Percentiles rank a stretch among this genome's conserved stretches.
phyloP scores from a whole-genome alignment of 2,329 filamentous ascomycete species.

The Colletotrichum sidae region DNA sequence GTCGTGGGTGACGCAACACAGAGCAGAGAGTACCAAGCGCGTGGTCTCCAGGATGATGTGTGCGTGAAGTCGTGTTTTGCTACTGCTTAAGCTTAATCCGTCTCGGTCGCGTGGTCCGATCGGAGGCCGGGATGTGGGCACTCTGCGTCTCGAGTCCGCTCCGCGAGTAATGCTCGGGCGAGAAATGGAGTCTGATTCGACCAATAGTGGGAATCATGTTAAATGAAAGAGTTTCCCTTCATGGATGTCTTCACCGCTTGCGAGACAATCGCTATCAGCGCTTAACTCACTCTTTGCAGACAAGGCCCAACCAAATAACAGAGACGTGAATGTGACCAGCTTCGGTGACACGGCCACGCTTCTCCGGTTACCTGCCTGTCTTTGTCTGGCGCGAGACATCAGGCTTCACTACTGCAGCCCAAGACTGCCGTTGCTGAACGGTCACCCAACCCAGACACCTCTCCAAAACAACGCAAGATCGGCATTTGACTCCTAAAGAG shows the following conservation, averaged over 20 bases:
- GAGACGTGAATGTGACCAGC: not conserved
- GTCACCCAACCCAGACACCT: not conserved
- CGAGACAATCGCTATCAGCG: conserved; percentile 26
- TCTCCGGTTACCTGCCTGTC: conserved; percentile 26
- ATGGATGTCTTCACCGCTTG: conserved; percentile 25
- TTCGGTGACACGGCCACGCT: not conserved
- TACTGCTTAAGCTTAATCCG: conserved; percentile 33
- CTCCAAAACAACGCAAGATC: conserved; percentile 23
- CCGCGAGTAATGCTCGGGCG: conserved; percentile 30
- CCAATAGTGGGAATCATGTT: conserved; percentile 25
- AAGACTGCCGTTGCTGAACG: not conserved
- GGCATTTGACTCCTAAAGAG: conserved; percentile 31
- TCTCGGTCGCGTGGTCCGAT: conserved; percentile 31
- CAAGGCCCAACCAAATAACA: conserved; percentile 14
- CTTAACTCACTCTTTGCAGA: conserved; percentile 15
- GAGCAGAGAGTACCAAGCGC: no score
- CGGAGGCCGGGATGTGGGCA: conserved; percentile 28
- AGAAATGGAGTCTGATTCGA: conserved; percentile 15
- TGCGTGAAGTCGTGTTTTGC: conserved; percentile 15
- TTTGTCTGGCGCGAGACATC: conserved; percentile 30
- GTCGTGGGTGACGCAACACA: no score
- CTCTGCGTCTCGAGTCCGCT: conserved; percentile 1
- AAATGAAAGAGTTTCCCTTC: conserved; percentile 7
- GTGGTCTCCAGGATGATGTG: no score
- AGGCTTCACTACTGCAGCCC: conserved; percentile 13